Evolutionary conservation across 768 basidiomycete species (phyloP), one percentile per base, ranked within the genome.

Genomic region (Hygrophorus pudorinus): DNA sequence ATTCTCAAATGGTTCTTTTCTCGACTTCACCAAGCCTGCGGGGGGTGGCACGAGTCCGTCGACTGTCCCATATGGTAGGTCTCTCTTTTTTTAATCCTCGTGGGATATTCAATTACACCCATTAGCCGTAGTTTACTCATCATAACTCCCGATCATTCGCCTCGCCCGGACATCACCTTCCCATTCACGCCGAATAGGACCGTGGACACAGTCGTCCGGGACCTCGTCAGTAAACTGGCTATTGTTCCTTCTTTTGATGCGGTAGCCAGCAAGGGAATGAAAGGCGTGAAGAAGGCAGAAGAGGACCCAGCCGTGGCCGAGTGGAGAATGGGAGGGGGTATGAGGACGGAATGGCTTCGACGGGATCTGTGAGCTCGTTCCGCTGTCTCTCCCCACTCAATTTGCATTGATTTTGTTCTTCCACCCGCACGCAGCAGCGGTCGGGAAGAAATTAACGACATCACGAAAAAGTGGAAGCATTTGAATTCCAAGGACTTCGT

Each of bases 1-100:
- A 77, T 80, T 48, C 58, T 83, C 24, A 75, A 75, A 53, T 80
- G 79, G 76, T 76, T 76, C 60, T 82, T 81, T 64, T 77, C 79
- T 53, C 73, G 75, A 38, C 60, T 82, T 21, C 80, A 83, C 59
- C 65, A 63, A 38, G 65, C 64, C 1, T 83, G 82, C 54, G 79
- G 79, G 21, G 64, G 65, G 27, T 85, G 81, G 81, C 81, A 81
- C 48, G 75, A 79, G 52, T 56, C 71, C 10, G 76, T 82, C 34
- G 75, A 78, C 51, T 83, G 79, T 58, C 81, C 81, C 29, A 68
- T 81, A 46, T 83, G 81, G 24, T 24, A 24, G 7, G 7, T 7
- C 24, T 24, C 24, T 3, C 24, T 7, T 24, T 24, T 24, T 24
- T 24, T 24, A n/a, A n/a, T n/a, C n/a, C n/a, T n/a, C n/a, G n/a